Percentiles rank a stretch among this genome's conserved stretches.
Evolutionary conservation across 495 filamentous ascomycete genomes (phyloP).

Genomic region (Talaromyces stipitatus): DNA sequence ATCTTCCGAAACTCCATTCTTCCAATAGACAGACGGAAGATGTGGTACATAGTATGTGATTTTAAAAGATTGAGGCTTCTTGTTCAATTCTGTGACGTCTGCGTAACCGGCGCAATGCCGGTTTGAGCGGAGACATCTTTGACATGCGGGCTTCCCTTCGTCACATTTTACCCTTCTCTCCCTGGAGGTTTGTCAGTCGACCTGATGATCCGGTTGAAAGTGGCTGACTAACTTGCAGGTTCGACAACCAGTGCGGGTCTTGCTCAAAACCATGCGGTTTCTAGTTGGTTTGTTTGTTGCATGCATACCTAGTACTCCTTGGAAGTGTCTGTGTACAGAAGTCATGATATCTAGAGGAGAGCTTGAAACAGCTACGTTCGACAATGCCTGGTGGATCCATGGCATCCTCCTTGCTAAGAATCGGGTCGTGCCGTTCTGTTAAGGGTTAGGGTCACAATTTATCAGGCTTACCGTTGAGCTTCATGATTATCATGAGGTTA

Average conservation of each 20-base stretch:
- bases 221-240: constrained; percentile 20
- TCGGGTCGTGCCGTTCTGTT: too few species aligned
- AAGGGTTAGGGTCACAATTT: too few species aligned
- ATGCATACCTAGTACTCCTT: neutral
- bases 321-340: too few species aligned
- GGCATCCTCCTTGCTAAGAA: too few species aligned
- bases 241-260: constrained; percentile 23
- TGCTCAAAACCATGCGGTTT: constrained; percentile 8
- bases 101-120: neutral
- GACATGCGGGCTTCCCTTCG: constrained; percentile 19
- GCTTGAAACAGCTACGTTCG: too few species aligned
- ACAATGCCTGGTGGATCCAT: too few species aligned
- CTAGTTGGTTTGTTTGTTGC: neutral
- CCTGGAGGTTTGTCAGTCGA: neutral
- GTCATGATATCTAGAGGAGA: too few species aligned
- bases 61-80: neutral
- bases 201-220: neutral
- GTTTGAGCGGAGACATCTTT: neutral
- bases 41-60: constrained; percentile 3
- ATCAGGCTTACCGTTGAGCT: too few species aligned
- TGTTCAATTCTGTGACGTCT: neutral
- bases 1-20: neutral
- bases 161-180: constrained; percentile 24
- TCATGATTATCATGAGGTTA: too few species aligned
- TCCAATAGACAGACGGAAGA: neutral